Evolutionary conservation across 2,329 filamentous ascomycete genomes (phyloP), one percentile per base, ranked within the genome.

Genomic region (Aureobasidium lini): DNA sequence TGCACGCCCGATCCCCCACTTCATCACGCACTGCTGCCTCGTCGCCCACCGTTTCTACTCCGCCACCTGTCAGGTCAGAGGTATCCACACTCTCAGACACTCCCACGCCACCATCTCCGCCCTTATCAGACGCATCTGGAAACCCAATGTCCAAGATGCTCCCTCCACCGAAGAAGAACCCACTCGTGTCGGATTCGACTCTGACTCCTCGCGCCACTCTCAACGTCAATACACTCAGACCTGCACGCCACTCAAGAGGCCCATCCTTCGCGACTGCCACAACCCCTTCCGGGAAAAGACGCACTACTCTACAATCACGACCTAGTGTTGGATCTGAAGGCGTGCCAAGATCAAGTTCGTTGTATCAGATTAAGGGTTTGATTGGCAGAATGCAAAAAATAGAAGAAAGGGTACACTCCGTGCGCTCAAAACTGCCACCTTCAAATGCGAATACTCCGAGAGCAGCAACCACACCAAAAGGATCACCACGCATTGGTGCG

Each of bases 341-440:
- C 31, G 68, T 85, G 57, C 80, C 83, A 46, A 78, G 82, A 62
- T 85, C 84, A 32, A 81, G 83, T 63, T 97, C 94, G 1, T 83
- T 99, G 52, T 88, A 89, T 65, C 94, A 99, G 71, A 95, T 99
- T 68, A 90, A 93, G 64, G 88, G 87, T 32, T 85, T 99, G 64
- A 96, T 95, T 61, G 92, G 90, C 31, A 94, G 97, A 75, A 96
- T 97, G 91, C 90, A 96, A 74, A 89, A 90, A 65, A 85, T 99
- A 62, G 94, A 97, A 72, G 90, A 94, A 63, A 84, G 94, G 46
- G 93, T 99, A 9, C 91, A 97, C 62, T 90, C 87, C 28, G 94
- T 88, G 16, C 86, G 91, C 66, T 96, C 93, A 40, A 96, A 94
- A 74, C 82, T 99, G 18, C 94, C 94, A 2, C 90, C 88, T 1